A percentile compares a stretch with the other conserved stretches of the same genome.
Evolutionary conservation across 148 eudicot genomes (phyloP).

Genomic region (Amaranthus cruentus): DNA sequence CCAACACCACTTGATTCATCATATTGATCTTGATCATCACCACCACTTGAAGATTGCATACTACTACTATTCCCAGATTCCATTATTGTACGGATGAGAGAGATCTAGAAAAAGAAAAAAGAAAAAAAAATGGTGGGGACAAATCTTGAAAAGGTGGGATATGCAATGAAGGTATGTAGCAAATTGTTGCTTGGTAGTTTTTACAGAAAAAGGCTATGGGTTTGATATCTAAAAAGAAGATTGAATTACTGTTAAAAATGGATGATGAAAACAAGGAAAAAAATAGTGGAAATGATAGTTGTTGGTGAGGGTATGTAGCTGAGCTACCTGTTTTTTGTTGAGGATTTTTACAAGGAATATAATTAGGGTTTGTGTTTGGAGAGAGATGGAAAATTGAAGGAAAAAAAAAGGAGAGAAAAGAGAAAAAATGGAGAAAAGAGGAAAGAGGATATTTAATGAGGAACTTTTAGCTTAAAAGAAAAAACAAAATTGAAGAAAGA

Average conservation of each 20-base stretch:
- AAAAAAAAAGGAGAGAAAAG: constrained; percentile 3
- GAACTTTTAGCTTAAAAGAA: neutral
- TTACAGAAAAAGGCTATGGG: neutral
- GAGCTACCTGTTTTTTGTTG: constrained; percentile 15
- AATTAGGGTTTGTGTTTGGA: constrained; percentile 24
- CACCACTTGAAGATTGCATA: constrained; percentile 61
- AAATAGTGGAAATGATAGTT: neutral
- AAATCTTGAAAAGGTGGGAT: constrained; percentile 22
- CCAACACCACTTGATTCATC: constrained; percentile 29
- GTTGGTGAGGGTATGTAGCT: constrained; percentile 7
- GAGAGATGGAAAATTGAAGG: neutral
- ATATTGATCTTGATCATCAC: constrained; percentile 37
- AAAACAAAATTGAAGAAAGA: neutral
- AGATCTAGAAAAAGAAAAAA: neutral
- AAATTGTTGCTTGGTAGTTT: constrained; percentile 24
- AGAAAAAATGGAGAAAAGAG: constrained; percentile 3
- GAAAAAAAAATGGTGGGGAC: neutral
- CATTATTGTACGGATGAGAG: constrained; percentile 26
- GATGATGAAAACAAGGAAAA: too few species aligned
- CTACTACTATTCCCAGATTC: constrained; percentile 75
- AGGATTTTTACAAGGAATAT: neutral
- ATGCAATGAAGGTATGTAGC: constrained; percentile 15
- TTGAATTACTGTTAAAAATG: neutral
- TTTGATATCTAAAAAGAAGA: neutral
- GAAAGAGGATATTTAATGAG: constrained; percentile 17